Conservation (phyloP, 2,329 filamentous ascomycete species). For the Pyrenochaeta sp. region DNA sequence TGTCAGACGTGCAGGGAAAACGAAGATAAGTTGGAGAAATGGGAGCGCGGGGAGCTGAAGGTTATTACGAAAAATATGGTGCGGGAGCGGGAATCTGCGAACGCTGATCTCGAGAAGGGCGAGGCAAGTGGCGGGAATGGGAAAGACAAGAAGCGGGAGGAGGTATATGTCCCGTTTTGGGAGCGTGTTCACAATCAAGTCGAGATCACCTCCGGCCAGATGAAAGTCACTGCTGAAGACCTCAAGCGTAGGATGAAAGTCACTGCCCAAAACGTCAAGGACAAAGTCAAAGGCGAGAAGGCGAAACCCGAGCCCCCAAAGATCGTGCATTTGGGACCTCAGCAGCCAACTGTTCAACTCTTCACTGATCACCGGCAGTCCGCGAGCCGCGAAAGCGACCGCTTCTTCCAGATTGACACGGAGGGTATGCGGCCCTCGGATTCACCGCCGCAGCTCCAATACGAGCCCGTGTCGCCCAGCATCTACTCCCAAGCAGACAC, state of each 20-base stretch:
- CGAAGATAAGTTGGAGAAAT: slow-evolving; percentile 11
- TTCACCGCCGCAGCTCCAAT: neutral
- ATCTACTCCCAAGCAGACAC: neutral
- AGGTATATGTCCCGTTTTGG: slow-evolving; percentile 7
- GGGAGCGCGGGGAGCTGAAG: slow-evolving; percentile 14
- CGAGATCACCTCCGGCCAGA: no score
- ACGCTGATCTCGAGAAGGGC: slow-evolving; percentile 7
- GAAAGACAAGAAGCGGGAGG: neutral
- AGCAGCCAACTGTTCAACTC: no score
- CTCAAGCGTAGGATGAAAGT: neutral
- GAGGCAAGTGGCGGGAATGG: no score
- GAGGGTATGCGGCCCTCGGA: no score
- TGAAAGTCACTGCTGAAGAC: no score
- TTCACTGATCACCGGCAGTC: neutral
- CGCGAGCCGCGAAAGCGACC: neutral
- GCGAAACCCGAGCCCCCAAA: neutral
- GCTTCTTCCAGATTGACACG: slow-evolving; percentile 6
- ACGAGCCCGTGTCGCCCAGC: neutral
- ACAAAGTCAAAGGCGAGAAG: neutral
- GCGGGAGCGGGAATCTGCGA: slow-evolving; percentile 6
- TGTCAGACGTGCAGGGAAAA: slow-evolving; percentile 11
- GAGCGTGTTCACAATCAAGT: no score
- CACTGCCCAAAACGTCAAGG: slow-evolving; percentile 2
- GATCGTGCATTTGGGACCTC: neutral
- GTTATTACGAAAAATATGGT: slow-evolving; percentile 13